phyloP scores from a whole-genome alignment of 148 eudicot species.

The Fagopyrum tataricum region DNA sequence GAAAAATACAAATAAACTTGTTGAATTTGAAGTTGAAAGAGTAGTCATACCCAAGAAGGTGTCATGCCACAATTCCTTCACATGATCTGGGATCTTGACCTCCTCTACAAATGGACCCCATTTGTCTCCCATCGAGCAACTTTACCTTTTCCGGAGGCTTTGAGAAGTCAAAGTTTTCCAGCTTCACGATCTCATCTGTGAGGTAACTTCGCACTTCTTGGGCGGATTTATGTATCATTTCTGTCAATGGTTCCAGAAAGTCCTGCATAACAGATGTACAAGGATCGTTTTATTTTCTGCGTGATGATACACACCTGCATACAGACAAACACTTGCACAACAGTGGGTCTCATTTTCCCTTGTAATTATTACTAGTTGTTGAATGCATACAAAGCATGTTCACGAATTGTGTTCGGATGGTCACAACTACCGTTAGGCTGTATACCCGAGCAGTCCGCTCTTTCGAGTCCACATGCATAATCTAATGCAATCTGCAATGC shows the following conservation, averaged over 20 bases:
- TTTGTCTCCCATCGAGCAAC: neutral
- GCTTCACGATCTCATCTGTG: neutral
- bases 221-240: neutral
- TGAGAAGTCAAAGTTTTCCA: slow-evolving; percentile 8
- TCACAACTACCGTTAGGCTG: slow-evolving; percentile 48
- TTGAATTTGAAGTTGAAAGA: neutral
- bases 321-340: neutral
- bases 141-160: slow-evolving; percentile 1
- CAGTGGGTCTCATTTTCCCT: too few species aligned
- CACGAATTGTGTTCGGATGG: slow-evolving; percentile 36
- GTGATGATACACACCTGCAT: neutral
- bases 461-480: slow-evolving; percentile 63
- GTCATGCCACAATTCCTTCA: slow-evolving; percentile 8
- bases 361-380: too few species aligned
- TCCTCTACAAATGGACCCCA: slow-evolving; percentile 5
- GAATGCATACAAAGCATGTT: slow-evolving; percentile 67
- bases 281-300: neutral
- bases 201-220: slow-evolving; percentile 7
- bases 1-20: neutral
- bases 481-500: slow-evolving; percentile 55
- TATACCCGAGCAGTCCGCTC: slow-evolving; percentile 52
- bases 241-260: slow-evolving; percentile 3
- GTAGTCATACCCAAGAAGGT: slow-evolving; percentile 7
- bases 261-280: neutral
- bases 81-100: slow-evolving; percentile 3